Conservation (phyloP, 2,329 filamentous ascomycete species). For the Amylocarpus encephaloides region DNA sequence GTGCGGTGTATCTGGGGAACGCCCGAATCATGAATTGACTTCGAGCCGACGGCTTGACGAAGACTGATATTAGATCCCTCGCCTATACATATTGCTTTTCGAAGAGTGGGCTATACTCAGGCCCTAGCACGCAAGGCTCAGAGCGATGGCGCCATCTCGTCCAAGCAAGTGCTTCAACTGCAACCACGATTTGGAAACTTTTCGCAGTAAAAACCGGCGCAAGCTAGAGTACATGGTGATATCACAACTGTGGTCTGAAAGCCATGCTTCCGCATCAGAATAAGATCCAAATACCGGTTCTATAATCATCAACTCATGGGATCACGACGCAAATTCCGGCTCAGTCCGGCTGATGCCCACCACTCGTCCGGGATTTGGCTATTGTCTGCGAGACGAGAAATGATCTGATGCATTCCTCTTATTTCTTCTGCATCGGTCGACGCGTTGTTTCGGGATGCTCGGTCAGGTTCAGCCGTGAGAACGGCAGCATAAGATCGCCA, state of each 20-base stretch:
- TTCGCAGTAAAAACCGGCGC: conserved; percentile 3
- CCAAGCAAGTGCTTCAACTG: neutral
- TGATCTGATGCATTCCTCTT: conserved; percentile 63
- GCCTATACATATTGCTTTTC: too few relatives aligned
- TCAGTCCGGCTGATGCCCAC: conserved; percentile 68
- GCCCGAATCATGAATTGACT: too few relatives aligned
- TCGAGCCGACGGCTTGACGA: too few relatives aligned
- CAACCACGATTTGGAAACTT: conserved; percentile 3
- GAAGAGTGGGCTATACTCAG: neutral
- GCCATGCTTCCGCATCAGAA: neutral
- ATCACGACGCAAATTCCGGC: conserved; percentile 46
- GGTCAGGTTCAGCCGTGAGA: conserved; percentile 28
- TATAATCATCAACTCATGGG: conserved; percentile 20
- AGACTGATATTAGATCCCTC: too few relatives aligned
- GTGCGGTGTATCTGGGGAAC: too few relatives aligned
- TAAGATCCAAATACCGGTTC: neutral
- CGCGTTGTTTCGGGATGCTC: conserved; percentile 25
- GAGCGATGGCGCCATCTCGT: neutral
- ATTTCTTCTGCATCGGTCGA: conserved; percentile 33
- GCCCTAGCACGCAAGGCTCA: too few relatives aligned
- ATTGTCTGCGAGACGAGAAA: conserved; percentile 61
- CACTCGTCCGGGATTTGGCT: conserved; percentile 77
- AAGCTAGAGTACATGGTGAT: conserved; percentile 21
- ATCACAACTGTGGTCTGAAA: conserved; percentile 15
- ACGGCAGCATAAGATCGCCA: conserved; percentile 27